Evolutionary conservation across 192 early-diverging fungal species (phyloP).

Genomic region (Coemansia sp.): DNA sequence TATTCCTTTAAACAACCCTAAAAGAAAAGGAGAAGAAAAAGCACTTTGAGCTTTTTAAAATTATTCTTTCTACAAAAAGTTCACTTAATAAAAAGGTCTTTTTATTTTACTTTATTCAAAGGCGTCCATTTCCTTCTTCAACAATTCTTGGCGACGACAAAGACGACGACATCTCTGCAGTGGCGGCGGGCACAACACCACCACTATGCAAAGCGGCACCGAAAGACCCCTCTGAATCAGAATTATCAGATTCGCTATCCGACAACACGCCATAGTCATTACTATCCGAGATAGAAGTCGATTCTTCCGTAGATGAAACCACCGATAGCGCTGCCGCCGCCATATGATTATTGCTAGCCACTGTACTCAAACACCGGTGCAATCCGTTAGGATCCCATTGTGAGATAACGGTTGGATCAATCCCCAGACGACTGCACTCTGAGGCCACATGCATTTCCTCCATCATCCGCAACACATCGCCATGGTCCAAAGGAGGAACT

Average conservation of each 20-base stretch:
- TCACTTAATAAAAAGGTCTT: not conserved
- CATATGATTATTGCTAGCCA: not conserved
- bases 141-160: not conserved
- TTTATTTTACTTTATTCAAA: no score
- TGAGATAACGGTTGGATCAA: constrained; percentile 27
- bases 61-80: not conserved
- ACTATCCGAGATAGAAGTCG: not conserved
- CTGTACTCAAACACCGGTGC: constrained; percentile 12
- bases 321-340: not conserved
- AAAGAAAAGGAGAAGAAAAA: no score
- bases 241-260: constrained; percentile 30
- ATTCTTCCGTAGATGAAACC: not conserved
- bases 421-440: constrained; percentile 26
- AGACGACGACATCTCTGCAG: no score
- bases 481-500: not conserved
- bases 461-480: not conserved
- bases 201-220: no score
- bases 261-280: not conserved
- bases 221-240: constrained; percentile 7
- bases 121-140: not conserved
- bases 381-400: constrained; percentile 38
- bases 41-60: no score
- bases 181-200: no score
- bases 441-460: constrained; percentile 30
- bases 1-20: no score